A percentile compares a stretch with the other conserved stretches of the same genome.
These are phyloP conservation scores for Sphagnum fallax DNA, from an alignment of 228 moss, liverwort and hornwort species.

Conservation along the genomic window DNA sequence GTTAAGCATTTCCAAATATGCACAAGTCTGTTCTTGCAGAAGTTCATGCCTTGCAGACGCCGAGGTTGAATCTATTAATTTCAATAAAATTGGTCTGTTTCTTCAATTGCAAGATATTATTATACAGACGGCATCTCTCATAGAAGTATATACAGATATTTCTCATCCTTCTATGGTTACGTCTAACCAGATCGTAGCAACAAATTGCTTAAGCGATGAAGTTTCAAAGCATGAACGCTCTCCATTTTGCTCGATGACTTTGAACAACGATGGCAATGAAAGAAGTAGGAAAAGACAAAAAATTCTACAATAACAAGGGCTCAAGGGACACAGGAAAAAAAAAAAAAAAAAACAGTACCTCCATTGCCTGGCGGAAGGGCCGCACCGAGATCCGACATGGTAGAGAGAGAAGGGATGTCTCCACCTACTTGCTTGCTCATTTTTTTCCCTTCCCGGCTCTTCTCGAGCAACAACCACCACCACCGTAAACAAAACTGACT, in stretches of 20 bases:
- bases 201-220: not conserved
- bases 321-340: not conserved
- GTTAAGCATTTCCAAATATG: too few species aligned
- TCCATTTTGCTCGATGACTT: not conserved
- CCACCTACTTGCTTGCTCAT: conserved; percentile 27
- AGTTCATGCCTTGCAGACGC: too few species aligned
- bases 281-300: not conserved
- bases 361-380: conserved; percentile 21
- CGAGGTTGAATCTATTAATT: too few species aligned
- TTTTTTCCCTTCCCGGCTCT: not conserved
- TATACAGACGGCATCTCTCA: not conserved
- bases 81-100: too few species aligned
- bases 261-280: not conserved
- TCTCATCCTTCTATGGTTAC: not conserved
- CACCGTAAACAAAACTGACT: too few species aligned
- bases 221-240: not conserved
- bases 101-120: not conserved
- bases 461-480: too few species aligned
- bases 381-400: conserved; percentile 46
- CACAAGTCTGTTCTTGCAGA: too few species aligned
- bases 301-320: not conserved
- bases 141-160: not conserved
- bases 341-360: not conserved
- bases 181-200: not conserved
- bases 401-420: conserved; percentile 14